A percentile compares a stretch with the other conserved stretches of the same genome.
phyloP scores from a whole-genome alignment of 805 yeast species.

The Zygotorulaspora florentina region DNA sequence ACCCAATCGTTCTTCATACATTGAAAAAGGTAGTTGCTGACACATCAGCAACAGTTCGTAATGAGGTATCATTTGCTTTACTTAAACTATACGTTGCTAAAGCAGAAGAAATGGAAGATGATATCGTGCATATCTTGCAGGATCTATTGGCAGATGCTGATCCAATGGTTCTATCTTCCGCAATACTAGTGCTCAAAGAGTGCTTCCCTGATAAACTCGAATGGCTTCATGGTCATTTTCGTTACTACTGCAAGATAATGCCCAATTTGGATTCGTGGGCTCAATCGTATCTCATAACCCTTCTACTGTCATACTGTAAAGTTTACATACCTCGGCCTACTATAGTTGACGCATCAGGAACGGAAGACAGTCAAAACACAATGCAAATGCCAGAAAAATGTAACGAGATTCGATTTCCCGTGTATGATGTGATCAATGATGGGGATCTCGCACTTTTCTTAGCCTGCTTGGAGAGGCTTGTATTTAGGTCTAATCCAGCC shows the following conservation, averaged over 20 bases:
- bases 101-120: slow-evolving; percentile 42
- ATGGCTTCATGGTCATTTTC: slow-evolving; percentile 65
- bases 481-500: slow-evolving; percentile 50
- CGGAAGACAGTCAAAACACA: slow-evolving; percentile 13
- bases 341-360: slow-evolving; percentile 33
- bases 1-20: slow-evolving; percentile 72
- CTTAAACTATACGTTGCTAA: slow-evolving; percentile 48
- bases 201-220: slow-evolving; percentile 56
- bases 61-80: slow-evolving; percentile 73
- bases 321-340: slow-evolving; percentile 54
- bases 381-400: slow-evolving; percentile 44
- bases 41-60: slow-evolving; percentile 70
- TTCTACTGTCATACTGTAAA: slow-evolving; percentile 64
- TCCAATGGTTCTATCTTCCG: slow-evolving; percentile 62
- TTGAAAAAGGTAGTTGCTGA: slow-evolving; percentile 67
- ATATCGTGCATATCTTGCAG: slow-evolving; percentile 47
- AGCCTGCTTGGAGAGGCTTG: slow-evolving; percentile 42
- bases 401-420: slow-evolving; percentile 37
- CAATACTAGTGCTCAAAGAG: slow-evolving; percentile 53
- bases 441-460: slow-evolving; percentile 57
- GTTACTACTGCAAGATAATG: slow-evolving; percentile 49
- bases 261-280: slow-evolving; percentile 68
- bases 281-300: slow-evolving; percentile 53
- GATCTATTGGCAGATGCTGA: slow-evolving; percentile 62
- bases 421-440: slow-evolving; percentile 44